A percentile compares a stretch with the other conserved stretches of the same genome.
phyloP scores from a whole-genome alignment of 2,329 filamentous ascomycete species.

The Hymenoscyphus fructigenus region DNA sequence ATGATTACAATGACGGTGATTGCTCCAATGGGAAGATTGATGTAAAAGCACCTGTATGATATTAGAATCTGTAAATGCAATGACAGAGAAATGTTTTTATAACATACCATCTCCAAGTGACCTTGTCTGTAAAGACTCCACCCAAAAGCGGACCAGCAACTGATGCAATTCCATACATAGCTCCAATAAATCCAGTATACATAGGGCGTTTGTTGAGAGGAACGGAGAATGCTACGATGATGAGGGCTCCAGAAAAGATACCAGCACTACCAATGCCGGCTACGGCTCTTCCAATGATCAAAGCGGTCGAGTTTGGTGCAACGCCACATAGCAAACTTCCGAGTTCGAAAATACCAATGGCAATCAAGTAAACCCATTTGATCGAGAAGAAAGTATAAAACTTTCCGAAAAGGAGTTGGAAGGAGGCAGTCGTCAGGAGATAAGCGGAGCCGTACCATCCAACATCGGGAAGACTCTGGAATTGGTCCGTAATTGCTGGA shows the following conservation, averaged over 20 bases:
- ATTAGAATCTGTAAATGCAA: neutral
- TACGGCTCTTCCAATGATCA: slow-evolving; percentile 39
- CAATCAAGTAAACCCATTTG: slow-evolving; percentile 35
- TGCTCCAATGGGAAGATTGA: slow-evolving; percentile 39
- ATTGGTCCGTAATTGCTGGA: slow-evolving; percentile 40
- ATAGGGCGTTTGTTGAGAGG: slow-evolving; percentile 29
- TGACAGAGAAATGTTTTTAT: neutral
- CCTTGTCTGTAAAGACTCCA: slow-evolving; percentile 34
- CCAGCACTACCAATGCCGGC: slow-evolving; percentile 36
- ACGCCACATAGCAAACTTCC: slow-evolving; percentile 35
- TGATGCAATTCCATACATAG: slow-evolving; percentile 30
- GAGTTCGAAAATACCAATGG: slow-evolving; percentile 38
- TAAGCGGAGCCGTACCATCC: slow-evolving; percentile 40
- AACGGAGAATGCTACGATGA: slow-evolving; percentile 35
- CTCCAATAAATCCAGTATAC: slow-evolving; percentile 31
- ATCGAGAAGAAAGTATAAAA: slow-evolving; percentile 37
- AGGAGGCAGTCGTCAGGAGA: slow-evolving; percentile 38
- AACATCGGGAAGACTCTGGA: slow-evolving; percentile 38
- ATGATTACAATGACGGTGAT: slow-evolving; percentile 37
- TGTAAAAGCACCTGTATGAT: slow-evolving; percentile 25
- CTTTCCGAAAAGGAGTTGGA: slow-evolving; percentile 34
- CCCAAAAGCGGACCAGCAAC: slow-evolving; percentile 35
- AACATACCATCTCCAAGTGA: slow-evolving; percentile 34
- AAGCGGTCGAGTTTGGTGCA: slow-evolving; percentile 36
- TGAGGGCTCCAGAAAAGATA: slow-evolving; percentile 37